phyloP scores from a whole-genome alignment of 2,329 filamentous ascomycete species.

The Curvularia lunata region DNA sequence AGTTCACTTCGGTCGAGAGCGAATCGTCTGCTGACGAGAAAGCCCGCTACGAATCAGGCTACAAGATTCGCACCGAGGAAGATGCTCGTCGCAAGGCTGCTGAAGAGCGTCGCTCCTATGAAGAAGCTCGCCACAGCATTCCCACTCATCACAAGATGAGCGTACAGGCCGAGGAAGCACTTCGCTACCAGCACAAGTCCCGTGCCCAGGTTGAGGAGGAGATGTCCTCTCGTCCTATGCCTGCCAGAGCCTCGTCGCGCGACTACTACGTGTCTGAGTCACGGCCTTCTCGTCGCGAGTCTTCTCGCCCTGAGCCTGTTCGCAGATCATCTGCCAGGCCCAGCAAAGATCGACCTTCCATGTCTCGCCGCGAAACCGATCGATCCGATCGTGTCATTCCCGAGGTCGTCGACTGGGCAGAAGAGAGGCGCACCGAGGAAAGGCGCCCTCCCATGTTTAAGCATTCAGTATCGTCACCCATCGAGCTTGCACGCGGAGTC shows the following conservation, averaged over 20 bases:
- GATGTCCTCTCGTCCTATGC: constrained; percentile 30
- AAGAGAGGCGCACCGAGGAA: constrained; percentile 24
- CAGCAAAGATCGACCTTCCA: constrained; percentile 32
- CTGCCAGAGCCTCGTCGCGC: constrained; percentile 39
- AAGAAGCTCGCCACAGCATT: constrained; percentile 30
- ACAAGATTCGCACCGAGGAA: constrained; percentile 36
- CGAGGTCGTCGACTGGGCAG: constrained; percentile 45
- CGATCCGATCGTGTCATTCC: constrained; percentile 39
- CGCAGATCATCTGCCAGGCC: constrained; percentile 47
- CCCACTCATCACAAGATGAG: constrained; percentile 35
- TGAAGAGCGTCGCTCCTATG: constrained; percentile 40
- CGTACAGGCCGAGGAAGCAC: constrained; percentile 34
- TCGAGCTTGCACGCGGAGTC: constrained; percentile 33
- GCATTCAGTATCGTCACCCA: constrained; percentile 48
- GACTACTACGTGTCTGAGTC: constrained; percentile 38
- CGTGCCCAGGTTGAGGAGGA: constrained; percentile 35
- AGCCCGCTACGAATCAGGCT: constrained; percentile 40
- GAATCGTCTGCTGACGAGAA: constrained; percentile 45
- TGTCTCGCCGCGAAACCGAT: constrained; percentile 37
- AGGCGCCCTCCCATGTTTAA: constrained; percentile 46
- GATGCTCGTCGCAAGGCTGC: constrained; percentile 36
- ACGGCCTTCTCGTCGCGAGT: constrained; percentile 33
- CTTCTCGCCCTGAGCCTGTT: constrained; percentile 34
- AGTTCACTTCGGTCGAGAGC: constrained; percentile 43
- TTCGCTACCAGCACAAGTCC: constrained; percentile 38